These are phyloP conservation scores for Leucaena leucocephala DNA, from an alignment of 306 rosid species.

Conservation along the genomic window DNA sequence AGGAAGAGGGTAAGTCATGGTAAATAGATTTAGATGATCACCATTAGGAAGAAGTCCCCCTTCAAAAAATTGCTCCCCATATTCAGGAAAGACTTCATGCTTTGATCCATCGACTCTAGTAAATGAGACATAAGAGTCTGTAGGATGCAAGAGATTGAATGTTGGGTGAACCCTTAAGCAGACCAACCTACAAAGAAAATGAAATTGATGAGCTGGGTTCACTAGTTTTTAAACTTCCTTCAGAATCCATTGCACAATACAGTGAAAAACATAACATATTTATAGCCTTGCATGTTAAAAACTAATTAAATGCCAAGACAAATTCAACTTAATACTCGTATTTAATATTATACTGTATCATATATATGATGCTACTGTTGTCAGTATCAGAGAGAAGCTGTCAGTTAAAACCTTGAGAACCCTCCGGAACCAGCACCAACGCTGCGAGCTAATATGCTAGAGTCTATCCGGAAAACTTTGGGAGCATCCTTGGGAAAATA, in stretches of 20 bases:
- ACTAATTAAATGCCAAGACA: not conserved
- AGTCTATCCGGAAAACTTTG: slow-evolving; percentile 59
- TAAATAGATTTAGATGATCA: slow-evolving; percentile 37
- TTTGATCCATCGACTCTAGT: slow-evolving; percentile 73
- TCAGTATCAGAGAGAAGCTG: slow-evolving; percentile 19
- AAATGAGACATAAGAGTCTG: slow-evolving; percentile 75
- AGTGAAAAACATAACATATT: not conserved
- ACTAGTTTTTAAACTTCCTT: slow-evolving; percentile 14
- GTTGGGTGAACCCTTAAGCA: slow-evolving; percentile 91
- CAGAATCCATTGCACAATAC: not conserved
- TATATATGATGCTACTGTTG: slow-evolving; percentile 13
- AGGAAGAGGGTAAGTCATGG: not conserved
- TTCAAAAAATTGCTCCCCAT: slow-evolving; percentile 67
- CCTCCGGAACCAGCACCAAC: slow-evolving; percentile 99
- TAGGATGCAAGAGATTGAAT: slow-evolving; percentile 74
- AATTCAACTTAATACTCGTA: too few relatives aligned
- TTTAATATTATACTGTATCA: not conserved
- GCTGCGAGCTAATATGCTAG: slow-evolving; percentile 70
- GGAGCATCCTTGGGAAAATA: slow-evolving; percentile 56
- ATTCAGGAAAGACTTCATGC: slow-evolving; percentile 81
- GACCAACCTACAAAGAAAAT: slow-evolving; percentile 61
- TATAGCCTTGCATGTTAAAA: not conserved
- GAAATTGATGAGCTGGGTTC: slow-evolving; percentile 1
- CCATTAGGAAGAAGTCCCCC: slow-evolving; percentile 79
- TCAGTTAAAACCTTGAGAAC: slow-evolving; percentile 78